These are phyloP conservation scores for Kwoniella europaea DNA, from an alignment of 768 basidiomycete genomes.

Conservation along the genomic window DNA sequence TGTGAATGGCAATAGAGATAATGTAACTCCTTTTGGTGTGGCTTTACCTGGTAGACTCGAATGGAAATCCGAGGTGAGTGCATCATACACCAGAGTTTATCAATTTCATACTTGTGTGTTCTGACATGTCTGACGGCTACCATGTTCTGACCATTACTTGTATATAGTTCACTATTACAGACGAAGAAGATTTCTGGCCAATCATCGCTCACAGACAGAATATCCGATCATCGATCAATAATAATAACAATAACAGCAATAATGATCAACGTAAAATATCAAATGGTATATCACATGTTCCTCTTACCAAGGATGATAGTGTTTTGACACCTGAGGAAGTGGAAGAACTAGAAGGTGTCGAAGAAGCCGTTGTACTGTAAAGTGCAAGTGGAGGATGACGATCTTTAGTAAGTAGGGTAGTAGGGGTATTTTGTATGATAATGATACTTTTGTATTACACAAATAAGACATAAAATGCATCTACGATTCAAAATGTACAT, in stretches of 20 bases:
- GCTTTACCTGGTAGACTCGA: conserved; percentile 30
- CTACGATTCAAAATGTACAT: too few relatives aligned
- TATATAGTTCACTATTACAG: conserved; percentile 28
- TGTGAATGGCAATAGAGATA: not conserved
- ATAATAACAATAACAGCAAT: too few relatives aligned
- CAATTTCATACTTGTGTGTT: not conserved
- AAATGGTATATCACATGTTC: not conserved
- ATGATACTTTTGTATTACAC: not conserved
- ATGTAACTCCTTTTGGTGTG: conserved; percentile 29
- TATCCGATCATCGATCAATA: not conserved
- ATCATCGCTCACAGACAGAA: conserved; percentile 31
- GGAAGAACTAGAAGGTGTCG: conserved; percentile 42
- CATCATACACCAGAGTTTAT: not conserved
- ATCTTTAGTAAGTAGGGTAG: not conserved
- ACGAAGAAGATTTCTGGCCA: conserved; percentile 37
- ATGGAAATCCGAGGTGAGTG: conserved; percentile 34
- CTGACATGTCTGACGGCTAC: not conserved
- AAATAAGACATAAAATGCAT: not conserved
- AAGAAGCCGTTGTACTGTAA: conserved; percentile 42
- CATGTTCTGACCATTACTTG: too few relatives aligned
- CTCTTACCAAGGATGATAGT: not conserved
- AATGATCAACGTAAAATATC: not conserved
- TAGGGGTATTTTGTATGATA: not conserved
- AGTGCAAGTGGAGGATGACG: not conserved
- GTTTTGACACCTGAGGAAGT: conserved; percentile 33